A percentile compares a stretch with the other conserved stretches of the same genome.
Conservation (phyloP, 352 stramenopile species). For the Pythium oligandrum region DNA sequence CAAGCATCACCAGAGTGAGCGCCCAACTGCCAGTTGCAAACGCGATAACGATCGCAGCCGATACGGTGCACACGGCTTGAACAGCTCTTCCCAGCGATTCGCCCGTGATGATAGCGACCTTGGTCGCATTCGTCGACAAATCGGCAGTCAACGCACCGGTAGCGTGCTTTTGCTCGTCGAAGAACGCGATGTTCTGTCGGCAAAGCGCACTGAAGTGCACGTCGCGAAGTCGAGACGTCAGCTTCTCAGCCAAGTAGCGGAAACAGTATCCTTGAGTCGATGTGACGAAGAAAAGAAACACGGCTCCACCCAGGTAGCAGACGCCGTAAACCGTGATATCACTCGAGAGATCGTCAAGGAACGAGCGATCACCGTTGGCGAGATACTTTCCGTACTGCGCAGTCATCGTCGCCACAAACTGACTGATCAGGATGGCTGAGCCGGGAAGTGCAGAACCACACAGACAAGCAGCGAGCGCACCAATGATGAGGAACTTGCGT, state of each 20-base stretch:
- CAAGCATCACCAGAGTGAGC: no score
- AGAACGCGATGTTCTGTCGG: conserved; percentile 28
- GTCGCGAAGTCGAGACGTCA: conserved; percentile 23
- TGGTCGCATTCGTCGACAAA: conserved; percentile 29
- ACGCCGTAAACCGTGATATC: conserved; percentile 16
- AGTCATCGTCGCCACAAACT: conserved; percentile 20
- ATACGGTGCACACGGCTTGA: conserved; percentile 23
- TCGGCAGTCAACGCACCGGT: conserved; percentile 21
- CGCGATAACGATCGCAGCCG: conserved; percentile 27
- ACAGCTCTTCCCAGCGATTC: conserved; percentile 26
- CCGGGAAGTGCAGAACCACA: no score
- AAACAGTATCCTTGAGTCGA: conserved; percentile 19
- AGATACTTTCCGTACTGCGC: conserved; percentile 16
- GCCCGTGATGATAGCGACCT: conserved; percentile 23
- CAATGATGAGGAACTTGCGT: conserved; percentile 18
- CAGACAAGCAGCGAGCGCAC: no score
- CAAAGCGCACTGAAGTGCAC: conserved; percentile 23
- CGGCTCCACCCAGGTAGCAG: conserved; percentile 19
- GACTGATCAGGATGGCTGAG: conserved; percentile 10
- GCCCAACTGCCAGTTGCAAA: conserved; percentile 35
- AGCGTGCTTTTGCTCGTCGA: conserved; percentile 19
- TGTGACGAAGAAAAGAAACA: conserved; percentile 15
- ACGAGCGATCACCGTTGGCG: conserved; percentile 1
- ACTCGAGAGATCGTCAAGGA: conserved; percentile 16
- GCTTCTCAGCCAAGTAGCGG: no score